Base-by-base conservation (phyloP, 331 rosid genomes). In the Acacia concinna region DNA sequence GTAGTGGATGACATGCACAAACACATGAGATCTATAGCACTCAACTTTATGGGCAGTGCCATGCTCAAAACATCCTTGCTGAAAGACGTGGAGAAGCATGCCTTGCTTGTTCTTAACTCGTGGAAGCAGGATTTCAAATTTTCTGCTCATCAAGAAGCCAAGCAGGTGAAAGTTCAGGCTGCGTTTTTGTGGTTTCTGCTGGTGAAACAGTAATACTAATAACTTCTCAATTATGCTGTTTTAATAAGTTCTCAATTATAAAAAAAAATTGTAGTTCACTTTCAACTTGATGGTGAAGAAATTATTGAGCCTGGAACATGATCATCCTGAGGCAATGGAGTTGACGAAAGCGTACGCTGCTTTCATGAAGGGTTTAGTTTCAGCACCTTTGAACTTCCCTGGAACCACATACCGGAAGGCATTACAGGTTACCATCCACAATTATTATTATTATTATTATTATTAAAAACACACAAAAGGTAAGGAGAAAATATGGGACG, bases 1-100 rank as follows among this genome's bases (percentile, higher is more conserved):
- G 62, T 93, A 3, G 99, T 93, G 18, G 99, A 98, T 20, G 98
- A 96, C 92, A 93, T 93, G 99, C 99, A 96, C 31, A 89, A 93
- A 78, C 92, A 93, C 65, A 93, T 96, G 99, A 84, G 99, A 76
- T 81, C 71, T 52, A 93, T 96, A 27, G 90, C 98, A 0, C 92
- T 96, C 57, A 96, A 91, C 67, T 96, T 93, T 78, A 82, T 96
- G 38, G 90, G 98, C 85, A 96, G 89, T 70, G 90, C 94, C 71
- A 85, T 97, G 40, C 97, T 96, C 37, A 89, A 90, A 72, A 89
- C 90, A 43, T 86, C 84, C 71, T 80, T 96, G 4, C 68, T 96
- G 73, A 87, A 80, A 80, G 99, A 93, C 34, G 97, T 91, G 14
- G 98, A 93, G 81, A 88, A 85, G 34, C 99, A 96, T 28, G 88